Base-by-base conservation (phyloP, 2,329 filamentous ascomycete genomes). In the Ophiostoma ips region DNA sequence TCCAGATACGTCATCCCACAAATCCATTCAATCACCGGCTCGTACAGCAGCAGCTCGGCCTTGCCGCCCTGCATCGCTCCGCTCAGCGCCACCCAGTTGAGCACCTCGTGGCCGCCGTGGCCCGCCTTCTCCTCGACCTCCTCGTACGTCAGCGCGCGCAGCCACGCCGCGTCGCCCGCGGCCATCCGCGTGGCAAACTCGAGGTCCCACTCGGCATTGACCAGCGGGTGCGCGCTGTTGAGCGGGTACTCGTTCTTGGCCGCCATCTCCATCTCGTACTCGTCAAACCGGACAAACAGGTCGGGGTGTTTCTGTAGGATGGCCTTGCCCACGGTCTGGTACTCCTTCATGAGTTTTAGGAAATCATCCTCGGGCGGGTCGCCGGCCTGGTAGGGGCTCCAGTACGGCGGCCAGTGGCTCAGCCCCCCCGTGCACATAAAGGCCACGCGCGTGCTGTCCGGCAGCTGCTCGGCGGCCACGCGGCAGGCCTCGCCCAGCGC, bases 401-500 rank as follows among this genome's bases (percentile, higher is more conserved):
- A 55, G 51, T 55, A 55, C 2, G 53, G 53, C 16, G 53, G 53
- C 53, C 53, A 55, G 53, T 55, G 53, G 38, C 41, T 48, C 13
- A 55, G 46, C 2, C 53, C 53, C 28, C 53, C 53, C 13, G 53
- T 55, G 49, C 51, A 53, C 51, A 55, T 53, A 19, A 55, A 55
- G 1, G 53, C 53, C 9, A 55, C 53, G 33, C 49, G 51, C 28
- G 43, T 47, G 46, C 38, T 35, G 12, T 28, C 51, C 6, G 51
- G 53, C 46, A 55, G 46, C 8, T 40, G 7, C 47, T 61, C 55
- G 12, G 56, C 55, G 2, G 59, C 59, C 10, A 52, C 47, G 12
- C 59, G 53, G 48, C 60, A 58, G 6, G 61, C 59, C 52, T 62
- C 58, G 3, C 60, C 60, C 5, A 63, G 56, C 2, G 56, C 56